Conservation (phyloP, 2,329 filamentous ascomycete genomes). For the Botrytis galanthina region DNA sequence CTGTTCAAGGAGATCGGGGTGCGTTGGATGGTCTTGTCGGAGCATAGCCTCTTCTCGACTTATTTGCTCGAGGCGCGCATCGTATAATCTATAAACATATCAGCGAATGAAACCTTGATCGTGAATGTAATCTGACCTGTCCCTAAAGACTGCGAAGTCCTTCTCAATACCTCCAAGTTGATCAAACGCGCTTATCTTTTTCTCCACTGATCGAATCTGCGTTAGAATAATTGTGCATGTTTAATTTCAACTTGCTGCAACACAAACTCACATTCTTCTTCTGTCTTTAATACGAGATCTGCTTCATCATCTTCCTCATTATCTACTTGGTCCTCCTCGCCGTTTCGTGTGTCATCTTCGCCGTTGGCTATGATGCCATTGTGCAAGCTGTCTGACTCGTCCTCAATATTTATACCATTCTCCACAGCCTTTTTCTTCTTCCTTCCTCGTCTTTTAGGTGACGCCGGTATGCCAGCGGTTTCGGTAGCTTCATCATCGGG, state of each 20-base stretch:
- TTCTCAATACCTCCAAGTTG: conserved; percentile 78
- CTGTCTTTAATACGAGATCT: conserved; percentile 57
- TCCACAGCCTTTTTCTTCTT: conserved; percentile 39
- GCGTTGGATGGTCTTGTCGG: conserved; percentile 61
- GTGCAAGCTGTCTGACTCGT: conserved; percentile 25
- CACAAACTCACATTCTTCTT: conserved; percentile 59
- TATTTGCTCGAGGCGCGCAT: conserved; percentile 79
- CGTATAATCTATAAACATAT: conserved; percentile 64
- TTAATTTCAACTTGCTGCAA: not conserved
- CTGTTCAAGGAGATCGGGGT: conserved; percentile 89
- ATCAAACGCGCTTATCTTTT: conserved; percentile 76
- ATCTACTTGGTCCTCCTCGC: conserved; percentile 52
- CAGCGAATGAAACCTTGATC: conserved; percentile 23
- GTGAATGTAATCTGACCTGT: conserved; percentile 54
- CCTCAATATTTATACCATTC: conserved; percentile 32
- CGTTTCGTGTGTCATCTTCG: conserved; percentile 41
- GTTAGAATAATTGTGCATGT: not conserved
- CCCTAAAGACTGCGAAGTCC: conserved; percentile 83
- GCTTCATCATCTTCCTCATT: conserved; percentile 54
- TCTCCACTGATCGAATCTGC: conserved; percentile 58
- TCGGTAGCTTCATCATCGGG: conserved; percentile 42
- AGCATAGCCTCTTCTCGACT: conserved; percentile 68
- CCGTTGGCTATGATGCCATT: conserved; percentile 32
- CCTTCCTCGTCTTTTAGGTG: conserved; percentile 39
- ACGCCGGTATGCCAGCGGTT: conserved; percentile 28